Evolutionary conservation across 225 moss, liverwort and hornwort genomes (phyloP).

Genomic region (Climacium dendroides): DNA sequence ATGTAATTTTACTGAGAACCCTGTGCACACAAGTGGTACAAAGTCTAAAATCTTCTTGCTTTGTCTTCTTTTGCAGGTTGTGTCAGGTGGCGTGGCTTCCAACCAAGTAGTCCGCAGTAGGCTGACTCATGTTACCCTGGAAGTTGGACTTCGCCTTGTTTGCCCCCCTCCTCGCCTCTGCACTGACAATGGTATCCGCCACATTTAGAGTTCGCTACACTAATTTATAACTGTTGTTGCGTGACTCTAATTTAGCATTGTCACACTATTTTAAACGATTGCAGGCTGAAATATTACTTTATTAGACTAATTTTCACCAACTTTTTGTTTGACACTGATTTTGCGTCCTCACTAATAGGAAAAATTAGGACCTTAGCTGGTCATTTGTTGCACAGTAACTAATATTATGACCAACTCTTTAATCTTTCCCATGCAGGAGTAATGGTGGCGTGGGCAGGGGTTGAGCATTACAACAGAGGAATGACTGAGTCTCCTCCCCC

Average conservation of each 20-base stretch:
- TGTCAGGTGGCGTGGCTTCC: conserved; percentile 96
- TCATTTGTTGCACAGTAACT: neutral
- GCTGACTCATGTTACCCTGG: conserved; percentile 45
- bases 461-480: conserved; percentile 77
- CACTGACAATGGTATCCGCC: conserved; percentile 76
- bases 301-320: neutral
- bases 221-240: neutral
- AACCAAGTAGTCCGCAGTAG: conserved; percentile 69
- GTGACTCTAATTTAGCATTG: neutral
- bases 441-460: conserved; percentile 95
- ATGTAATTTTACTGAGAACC: neutral
- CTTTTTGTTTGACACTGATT: neutral
- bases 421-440: conserved; percentile 51
- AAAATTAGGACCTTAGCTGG: neutral
- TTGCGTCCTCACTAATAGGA: neutral
- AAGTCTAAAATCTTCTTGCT: neutral
- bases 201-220: neutral
- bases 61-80: conserved; percentile 37
- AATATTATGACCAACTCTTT: neutral
- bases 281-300: neutral
- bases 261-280: neutral
- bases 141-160: conserved; percentile 70
- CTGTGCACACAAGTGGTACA: neutral
- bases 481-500: conserved; percentile 64
- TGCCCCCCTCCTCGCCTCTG: conserved; percentile 94